Evolutionary conservation across 345 rosid species (phyloP), one percentile per base, ranked within the genome.

Genomic region (Camelina neglecta): DNA sequence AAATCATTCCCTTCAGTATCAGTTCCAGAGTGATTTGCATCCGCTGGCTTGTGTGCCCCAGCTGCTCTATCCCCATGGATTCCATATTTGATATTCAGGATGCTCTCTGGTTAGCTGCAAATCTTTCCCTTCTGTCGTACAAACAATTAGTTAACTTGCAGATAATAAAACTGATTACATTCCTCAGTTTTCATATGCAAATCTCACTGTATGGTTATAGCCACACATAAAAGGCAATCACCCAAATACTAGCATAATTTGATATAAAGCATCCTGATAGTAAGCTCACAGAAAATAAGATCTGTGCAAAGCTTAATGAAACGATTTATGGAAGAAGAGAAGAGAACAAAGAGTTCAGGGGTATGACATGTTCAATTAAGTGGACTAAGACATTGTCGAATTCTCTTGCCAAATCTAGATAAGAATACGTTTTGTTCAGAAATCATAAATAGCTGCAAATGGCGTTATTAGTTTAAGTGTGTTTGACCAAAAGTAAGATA

Each of bases 31-130:
- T 84, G 60, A 65, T 79, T 82, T 56, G 56, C 70, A 51, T 63
- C 77, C 48, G 89, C 87, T 15, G 97, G 99, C 48, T 87, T 88
- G 63, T 92, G 99, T 49, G 99, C 97, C 36, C 99, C 99, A 72
- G 68, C 78, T 8, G 83, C 77, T 83, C 97, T 87, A 73, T 90
- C 80, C 15, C 97, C 99, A 66, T 84, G 69, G 74, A 95, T 90
- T 75, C 82, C 86, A 62, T 88, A 92, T 81, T n/a, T n/a, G n/a
- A n/a, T n/a, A n/a, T n/a, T n/a, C n/a, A n/a, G n/a, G n/a, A 95
- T 86, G 81, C 92, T 92, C 60, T 87, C 96, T 65, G 79, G 78
- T n/a, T 72, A 71, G 68, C 21, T 24, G 77, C 16, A 67, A 60
- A 80, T 78, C 84, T 24, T 68, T 80, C 76, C 84, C 89, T 81